These are phyloP conservation scores for Phytopythium ostracodes DNA, from an alignment of 352 stramenopile genomes.

Conservation along the genomic window DNA sequence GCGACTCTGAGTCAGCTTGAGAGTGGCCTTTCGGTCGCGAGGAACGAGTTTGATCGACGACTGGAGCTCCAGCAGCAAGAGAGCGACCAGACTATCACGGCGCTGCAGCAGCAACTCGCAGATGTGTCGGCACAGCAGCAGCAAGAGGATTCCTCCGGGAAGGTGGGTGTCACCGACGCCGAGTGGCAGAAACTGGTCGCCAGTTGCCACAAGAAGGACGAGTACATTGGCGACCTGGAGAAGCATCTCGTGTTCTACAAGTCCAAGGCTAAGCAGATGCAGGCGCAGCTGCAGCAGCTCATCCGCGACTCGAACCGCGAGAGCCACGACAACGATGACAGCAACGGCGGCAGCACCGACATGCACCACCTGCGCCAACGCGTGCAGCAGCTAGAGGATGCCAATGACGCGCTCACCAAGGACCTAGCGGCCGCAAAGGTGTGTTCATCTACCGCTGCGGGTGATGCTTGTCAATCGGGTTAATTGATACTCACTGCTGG, in stretches of 20 bases:
- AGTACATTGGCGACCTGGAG: constrained; percentile 79
- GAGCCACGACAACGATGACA: constrained; percentile 15
- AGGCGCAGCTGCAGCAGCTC: constrained; percentile 74
- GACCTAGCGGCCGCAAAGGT: constrained; percentile 71
- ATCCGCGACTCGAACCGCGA: constrained; percentile 44
- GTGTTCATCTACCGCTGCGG: neutral
- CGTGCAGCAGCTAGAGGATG: constrained; percentile 67
- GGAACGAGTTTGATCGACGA: constrained; percentile 68
- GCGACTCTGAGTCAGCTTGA: constrained; percentile 52
- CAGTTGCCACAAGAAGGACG: constrained; percentile 72
- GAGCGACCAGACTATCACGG: constrained; percentile 16
- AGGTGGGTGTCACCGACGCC: constrained; percentile 20
- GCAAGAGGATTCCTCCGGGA: constrained; percentile 4
- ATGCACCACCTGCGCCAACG: constrained; percentile 34
- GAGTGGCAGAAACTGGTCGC: constrained; percentile 73
- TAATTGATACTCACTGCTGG: neutral
- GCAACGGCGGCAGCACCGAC: constrained; percentile 10
- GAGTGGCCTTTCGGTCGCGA: constrained; percentile 47
- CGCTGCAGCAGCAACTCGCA: constrained; percentile 41
- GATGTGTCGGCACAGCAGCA: constrained; percentile 21
- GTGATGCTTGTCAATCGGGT: neutral
- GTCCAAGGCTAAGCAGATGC: constrained; percentile 83
- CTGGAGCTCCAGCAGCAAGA: constrained; percentile 54
- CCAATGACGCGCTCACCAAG: constrained; percentile 73
- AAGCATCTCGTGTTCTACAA: constrained; percentile 88